These are phyloP conservation scores for Rubus parviflorus DNA, from an alignment of 306 rosid genomes.

Conservation along the genomic window DNA sequence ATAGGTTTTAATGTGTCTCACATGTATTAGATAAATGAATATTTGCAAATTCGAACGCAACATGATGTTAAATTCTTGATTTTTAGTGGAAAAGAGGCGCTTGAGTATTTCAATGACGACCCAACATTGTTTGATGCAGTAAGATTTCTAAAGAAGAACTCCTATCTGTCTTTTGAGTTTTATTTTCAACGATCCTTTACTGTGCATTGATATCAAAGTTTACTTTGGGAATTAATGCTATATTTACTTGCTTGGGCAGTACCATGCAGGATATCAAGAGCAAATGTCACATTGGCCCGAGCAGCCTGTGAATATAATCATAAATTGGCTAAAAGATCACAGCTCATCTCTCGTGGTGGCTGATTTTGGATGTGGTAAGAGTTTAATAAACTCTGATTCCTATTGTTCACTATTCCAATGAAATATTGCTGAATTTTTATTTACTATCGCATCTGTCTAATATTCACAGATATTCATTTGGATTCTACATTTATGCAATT, in stretches of 20 bases:
- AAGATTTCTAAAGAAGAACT: conserved; percentile 16
- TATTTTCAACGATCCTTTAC: background rate
- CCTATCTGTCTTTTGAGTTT: background rate
- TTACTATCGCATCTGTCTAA: background rate
- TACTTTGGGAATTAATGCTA: conserved; percentile 23
- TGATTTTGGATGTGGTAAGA: conserved; percentile 97
- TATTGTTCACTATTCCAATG: background rate
- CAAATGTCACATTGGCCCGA: conserved; percentile 98
- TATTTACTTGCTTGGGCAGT: conserved; percentile 54
- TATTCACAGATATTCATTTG: background rate
- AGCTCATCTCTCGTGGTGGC: conserved; percentile 73
- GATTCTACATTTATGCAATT: conserved; percentile 16
- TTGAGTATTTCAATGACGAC: conserved; percentile 75
- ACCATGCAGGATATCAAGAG: conserved; percentile 90
- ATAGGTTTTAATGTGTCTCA: background rate
- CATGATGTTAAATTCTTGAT: background rate
- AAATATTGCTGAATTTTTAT: background rate
- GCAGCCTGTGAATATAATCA: conserved; percentile 75
- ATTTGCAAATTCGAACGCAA: background rate
- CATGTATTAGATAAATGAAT: background rate
- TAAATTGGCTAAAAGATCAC: conserved; percentile 74
- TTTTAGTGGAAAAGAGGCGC: conserved; percentile 81
- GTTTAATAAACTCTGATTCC: conserved; percentile 3
- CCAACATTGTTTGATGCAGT: conserved; percentile 68
- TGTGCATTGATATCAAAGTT: conserved; percentile 4